A percentile compares a stretch with the other conserved stretches of the same genome.
phyloP scores from a whole-genome alignment of 2,329 filamentous ascomycete species.

The Penicillium sp. region DNA sequence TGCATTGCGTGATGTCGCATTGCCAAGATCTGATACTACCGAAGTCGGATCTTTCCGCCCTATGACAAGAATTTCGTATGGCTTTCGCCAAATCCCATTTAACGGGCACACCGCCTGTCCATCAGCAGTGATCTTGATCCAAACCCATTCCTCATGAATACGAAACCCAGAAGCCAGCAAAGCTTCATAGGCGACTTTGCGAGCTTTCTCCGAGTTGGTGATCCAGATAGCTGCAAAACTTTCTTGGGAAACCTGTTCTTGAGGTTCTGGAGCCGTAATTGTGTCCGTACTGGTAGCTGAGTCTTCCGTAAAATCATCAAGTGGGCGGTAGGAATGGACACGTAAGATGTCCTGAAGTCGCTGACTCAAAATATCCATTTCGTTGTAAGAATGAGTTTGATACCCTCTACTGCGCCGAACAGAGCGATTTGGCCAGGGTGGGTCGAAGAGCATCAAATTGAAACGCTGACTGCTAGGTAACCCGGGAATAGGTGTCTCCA shows the following conservation, averaged over 20 bases:
- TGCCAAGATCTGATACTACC: constrained; percentile 14
- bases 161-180: constrained; percentile 49
- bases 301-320: constrained; percentile 15
- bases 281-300: not conserved
- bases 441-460: constrained; percentile 62
- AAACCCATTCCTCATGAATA: constrained; percentile 62
- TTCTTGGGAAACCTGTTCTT: not conserved
- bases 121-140: constrained; percentile 58
- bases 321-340: constrained; percentile 37
- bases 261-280: not conserved
- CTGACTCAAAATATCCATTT: constrained; percentile 29
- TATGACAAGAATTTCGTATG: constrained; percentile 62
- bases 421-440: constrained; percentile 64
- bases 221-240: constrained; percentile 60
- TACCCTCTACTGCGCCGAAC: constrained; percentile 56
- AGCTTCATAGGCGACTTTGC: constrained; percentile 46
- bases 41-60: constrained; percentile 25
- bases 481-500: constrained; percentile 24
- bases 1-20: constrained; percentile 5
- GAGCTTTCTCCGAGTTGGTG: constrained; percentile 57
- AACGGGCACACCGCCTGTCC: constrained; percentile 56
- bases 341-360: constrained; percentile 48
- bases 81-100: constrained; percentile 58
- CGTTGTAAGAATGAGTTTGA: constrained; percentile 32
- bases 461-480: constrained; percentile 44